Evolutionary conservation across 331 rosid species (phyloP), one percentile per base, ranked within the genome.

Genomic region (Pyrus hybrid): DNA sequence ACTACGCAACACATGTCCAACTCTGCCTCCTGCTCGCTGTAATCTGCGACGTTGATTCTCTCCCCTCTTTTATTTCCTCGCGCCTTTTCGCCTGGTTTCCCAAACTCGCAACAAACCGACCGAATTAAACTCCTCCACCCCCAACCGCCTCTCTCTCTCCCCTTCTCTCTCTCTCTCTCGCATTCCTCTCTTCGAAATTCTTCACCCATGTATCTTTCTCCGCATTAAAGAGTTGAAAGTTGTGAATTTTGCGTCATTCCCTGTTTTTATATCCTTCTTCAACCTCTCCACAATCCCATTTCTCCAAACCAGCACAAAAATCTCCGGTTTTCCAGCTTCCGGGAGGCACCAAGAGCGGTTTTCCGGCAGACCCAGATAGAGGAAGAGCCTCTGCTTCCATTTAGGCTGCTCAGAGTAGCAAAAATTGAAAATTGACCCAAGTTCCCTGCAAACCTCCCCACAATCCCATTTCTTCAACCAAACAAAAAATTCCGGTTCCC

Each of bases 371-470:
- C 78, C 69, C 58, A 75, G 10, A 92, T 92, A 97, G 97, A 92
- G 57, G 87, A 83, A 45, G 99, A 90, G 87, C 96, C 99, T 66
- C 84, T 95, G 71, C 92, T 95, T 35, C 82, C 92, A 7, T 86
- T 37, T 68, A 26, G 33, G 45, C 26, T 88, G 92, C 89, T 90
- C 93, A 14, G 82, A 66, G 79, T 57, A 17, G 57, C 3, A 51
- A 51, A 17, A 3, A 17, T 61, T 72, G 28, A 62, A 49, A 8
- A 10, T 65, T 41, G 9, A 37, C 37, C 37, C 45, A 13, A 13
- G 35, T 71, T 49, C 32, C 25, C 18, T 13, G 14, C 41, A 22
- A 37, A 45, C 17, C 13, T 64, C 25, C 66, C 54, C 57, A 21
- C 63, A 41, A 25, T 63, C 5, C n/a, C 41, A 5, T 37, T 43